phyloP scores from a whole-genome alignment of 768 basidiomycete species.

The Tricholomella constricta region DNA sequence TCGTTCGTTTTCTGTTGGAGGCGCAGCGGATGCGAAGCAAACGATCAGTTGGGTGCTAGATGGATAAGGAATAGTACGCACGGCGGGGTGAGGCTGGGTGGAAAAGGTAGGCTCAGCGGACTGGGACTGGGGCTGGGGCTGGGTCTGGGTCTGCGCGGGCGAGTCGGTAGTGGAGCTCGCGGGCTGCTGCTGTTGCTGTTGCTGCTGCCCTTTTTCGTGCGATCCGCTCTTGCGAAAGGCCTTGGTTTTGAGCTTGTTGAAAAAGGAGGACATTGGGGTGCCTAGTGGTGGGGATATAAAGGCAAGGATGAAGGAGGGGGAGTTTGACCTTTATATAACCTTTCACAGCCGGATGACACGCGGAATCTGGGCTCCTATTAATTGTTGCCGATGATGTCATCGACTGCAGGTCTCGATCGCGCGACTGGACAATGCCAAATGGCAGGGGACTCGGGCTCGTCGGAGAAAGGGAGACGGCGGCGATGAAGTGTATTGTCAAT shows the following conservation, averaged over 20 bases:
- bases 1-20: constrained; percentile 61
- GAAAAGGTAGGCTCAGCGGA: constrained; percentile 33
- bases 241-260: constrained; percentile 29
- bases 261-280: constrained; percentile 22
- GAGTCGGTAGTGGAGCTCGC: too few species aligned
- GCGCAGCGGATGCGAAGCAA: neutral
- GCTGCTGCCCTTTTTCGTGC: constrained; percentile 3
- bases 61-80: constrained; percentile 24
- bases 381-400: neutral
- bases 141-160: neutral
- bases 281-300: constrained; percentile 2
- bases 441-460: neutral
- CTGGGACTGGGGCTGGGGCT: constrained; percentile 12
- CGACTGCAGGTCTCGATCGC: neutral
- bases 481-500: too few species aligned
- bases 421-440: too few species aligned
- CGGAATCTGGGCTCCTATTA: too few species aligned
- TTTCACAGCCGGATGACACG: too few species aligned
- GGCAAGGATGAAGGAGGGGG: constrained; percentile 3
- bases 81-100: constrained; percentile 67
- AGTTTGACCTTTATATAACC: neutral
- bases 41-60: neutral
- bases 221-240: constrained; percentile 11
- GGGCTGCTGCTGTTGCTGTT: too few species aligned
- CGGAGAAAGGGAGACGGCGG: neutral